Percentiles rank a stretch among this genome's conserved stretches.
These are phyloP conservation scores for Solanum peruvianum DNA, from an alignment of 257 asterid species.

Conservation along the genomic window DNA sequence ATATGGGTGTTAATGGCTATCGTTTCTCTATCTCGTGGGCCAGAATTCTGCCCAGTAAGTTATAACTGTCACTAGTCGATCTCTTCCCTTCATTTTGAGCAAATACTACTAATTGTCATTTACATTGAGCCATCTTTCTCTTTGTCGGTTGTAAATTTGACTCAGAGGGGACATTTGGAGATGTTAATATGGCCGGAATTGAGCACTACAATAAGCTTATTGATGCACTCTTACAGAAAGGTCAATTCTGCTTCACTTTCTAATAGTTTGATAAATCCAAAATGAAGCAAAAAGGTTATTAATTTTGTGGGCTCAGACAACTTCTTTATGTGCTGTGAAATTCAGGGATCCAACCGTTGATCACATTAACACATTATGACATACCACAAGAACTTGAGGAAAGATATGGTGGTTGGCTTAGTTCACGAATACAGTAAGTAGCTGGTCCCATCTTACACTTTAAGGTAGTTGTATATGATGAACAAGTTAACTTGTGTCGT, in stretches of 20 bases:
- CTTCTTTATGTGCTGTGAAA: neutral
- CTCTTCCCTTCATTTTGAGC: neutral
- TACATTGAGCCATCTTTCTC: neutral
- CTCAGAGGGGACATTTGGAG: slow-evolving; percentile 50
- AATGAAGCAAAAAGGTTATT: neutral
- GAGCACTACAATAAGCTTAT: slow-evolving; percentile 42
- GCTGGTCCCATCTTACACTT: neutral
- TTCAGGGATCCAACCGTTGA: slow-evolving; percentile 59
- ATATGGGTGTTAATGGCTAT: neutral
- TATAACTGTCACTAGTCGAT: neutral
- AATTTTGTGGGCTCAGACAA: neutral
- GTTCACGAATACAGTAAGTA: slow-evolving; percentile 32
- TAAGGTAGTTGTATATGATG: neutral
- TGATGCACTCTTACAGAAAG: slow-evolving; percentile 41
- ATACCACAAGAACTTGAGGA: slow-evolving; percentile 68
- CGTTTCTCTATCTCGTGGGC: neutral
- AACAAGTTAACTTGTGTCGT: neutral
- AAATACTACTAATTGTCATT: neutral
- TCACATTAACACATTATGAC: slow-evolving; percentile 47
- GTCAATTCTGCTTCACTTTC: neutral
- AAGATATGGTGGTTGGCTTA: slow-evolving; percentile 58
- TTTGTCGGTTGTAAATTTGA: neutral
- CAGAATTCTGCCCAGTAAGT: neutral
- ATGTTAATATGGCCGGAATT: slow-evolving; percentile 42
- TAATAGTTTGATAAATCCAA: neutral